Evolutionary conservation across 768 basidiomycete species (phyloP), one percentile per base, ranked within the genome.

Genomic region (Leccinum disarticulatum): DNA sequence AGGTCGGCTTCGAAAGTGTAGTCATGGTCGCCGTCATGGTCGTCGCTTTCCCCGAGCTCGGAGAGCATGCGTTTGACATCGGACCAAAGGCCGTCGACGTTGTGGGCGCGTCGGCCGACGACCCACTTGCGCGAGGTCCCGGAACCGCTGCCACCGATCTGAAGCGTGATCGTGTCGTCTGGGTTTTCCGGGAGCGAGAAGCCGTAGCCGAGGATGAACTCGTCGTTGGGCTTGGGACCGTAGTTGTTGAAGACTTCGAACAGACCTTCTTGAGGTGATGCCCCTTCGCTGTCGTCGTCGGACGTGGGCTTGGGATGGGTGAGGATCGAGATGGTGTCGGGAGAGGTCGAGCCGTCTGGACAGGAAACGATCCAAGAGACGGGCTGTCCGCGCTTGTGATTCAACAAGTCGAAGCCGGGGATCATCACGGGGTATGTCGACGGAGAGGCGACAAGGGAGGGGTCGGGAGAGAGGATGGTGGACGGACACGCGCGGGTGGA

Each of bases 401-500:
- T 97, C 53, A 96, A 77, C 5, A 87, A 76, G 74, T 98, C 95
- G 30, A 95, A 77, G 1, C 92, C 92, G 0, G 96, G 95, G 41
- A 98, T 79, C 33, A 98, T 83, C 11, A 97, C 79, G 1, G 94
- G 92, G 62, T 88, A 80, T 0, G 87, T 84, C 8, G 79, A 73
- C 0, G 81, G 73, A 1, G 80, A 78, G 13, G 80, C 72, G 31
- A 80, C 68, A 9, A 89, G 77, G 0, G 86, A 79, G 6, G 88
- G 84, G 0, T 52, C 47, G 66, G 79, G 19, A 71, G 85, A 85
- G 30, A 97, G 80, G 22, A 98, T 75, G 7, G 86, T 85, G 0
- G 95, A 97, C 0, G 95, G 92, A 68, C 97, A 98, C 0, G 93
- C 90, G 54, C 95, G 84, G 1, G 95, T 95, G 1, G 92, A 92